phyloP scores from a whole-genome alignment of 441 rosid species.

The Cnidoscolus chayamansa region DNA sequence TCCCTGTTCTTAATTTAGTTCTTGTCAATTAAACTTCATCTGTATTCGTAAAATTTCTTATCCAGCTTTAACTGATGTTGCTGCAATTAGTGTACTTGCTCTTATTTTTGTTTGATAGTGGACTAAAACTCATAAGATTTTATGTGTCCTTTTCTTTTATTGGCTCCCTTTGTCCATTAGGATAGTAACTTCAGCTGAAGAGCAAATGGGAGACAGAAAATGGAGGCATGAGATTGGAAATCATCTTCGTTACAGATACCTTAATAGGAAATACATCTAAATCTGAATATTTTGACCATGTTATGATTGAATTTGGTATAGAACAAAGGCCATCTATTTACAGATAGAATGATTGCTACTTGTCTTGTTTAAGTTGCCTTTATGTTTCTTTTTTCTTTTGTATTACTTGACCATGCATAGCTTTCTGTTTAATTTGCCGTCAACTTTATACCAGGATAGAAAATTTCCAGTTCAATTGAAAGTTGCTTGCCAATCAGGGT shows the following conservation, averaged over 20 bases:
- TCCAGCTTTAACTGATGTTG: neutral
- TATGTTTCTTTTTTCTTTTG: neutral
- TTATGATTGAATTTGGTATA: neutral
- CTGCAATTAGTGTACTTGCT: neutral
- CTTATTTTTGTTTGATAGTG: neutral
- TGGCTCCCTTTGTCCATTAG: neutral
- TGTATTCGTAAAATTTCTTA: too few relatives aligned
- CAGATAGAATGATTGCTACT: neutral
- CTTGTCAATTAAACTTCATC: neutral
- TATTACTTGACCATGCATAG: neutral
- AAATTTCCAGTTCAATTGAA: neutral
- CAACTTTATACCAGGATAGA: neutral
- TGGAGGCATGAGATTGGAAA: neutral
- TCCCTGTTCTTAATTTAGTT: too few relatives aligned
- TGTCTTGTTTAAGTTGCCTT: constrained; percentile 2
- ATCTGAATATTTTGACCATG: neutral
- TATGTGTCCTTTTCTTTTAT: neutral
- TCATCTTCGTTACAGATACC: neutral
- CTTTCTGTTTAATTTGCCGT: constrained; percentile 7
- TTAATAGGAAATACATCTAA: neutral
- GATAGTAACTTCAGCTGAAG: neutral
- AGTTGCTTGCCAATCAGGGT: neutral
- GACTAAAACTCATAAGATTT: neutral
- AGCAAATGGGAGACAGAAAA: neutral
- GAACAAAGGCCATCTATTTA: neutral